Evolutionary conservation across 2,329 filamentous ascomycete species (phyloP), one percentile per base, ranked within the genome.

Genomic region (Scedosporium minutisporum): DNA sequence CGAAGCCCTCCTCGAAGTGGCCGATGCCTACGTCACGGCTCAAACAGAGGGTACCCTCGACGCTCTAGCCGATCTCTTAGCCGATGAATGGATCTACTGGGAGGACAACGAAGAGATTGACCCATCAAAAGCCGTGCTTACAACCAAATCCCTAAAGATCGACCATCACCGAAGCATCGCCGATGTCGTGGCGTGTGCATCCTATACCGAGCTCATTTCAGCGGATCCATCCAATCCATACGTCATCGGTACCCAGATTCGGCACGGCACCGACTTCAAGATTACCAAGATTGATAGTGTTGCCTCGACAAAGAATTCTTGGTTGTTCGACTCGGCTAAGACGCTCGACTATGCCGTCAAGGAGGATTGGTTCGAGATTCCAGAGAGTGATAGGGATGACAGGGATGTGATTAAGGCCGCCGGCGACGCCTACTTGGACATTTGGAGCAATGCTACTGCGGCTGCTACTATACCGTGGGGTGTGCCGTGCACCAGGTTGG

Each of bases 11-110:
- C 4, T 62, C 48, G 53, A 62, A 57, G 60, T 51, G 6, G 60
- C 60, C 18, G 60, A 62, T 27, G 60, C 60, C 48, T 62, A 62
- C 60, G 6, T 62, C 60, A 51, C 48, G 4, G 60, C 60, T 5
- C 60, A 62, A 33, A 23, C 60, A 2, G 53, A 16, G 2, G 60
- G 60, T 29, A 27, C 48, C n/a, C 53, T 62, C 12, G 60, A 62
- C 7, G 10, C 60, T 9, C 51, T 62, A 57, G 44, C 60, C 23
- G 68, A 64, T 42, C 63, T 72, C 4, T 73, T 83, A 3, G 77
- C 77, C 23, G 18, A 67, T 2, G 65, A 64, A 42, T 86, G 83
- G 83, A 67, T 73, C 4, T 78, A 79, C 65, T 75, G 21, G 53
- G 71, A 75, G 62, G 74, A 75, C 65, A 72, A 72, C 66, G 65